A percentile compares a stretch with the other conserved stretches of the same genome.
Evolutionary conservation across 768 basidiomycete genomes (phyloP).

Genomic region (Neoboletus brunneissimus): DNA sequence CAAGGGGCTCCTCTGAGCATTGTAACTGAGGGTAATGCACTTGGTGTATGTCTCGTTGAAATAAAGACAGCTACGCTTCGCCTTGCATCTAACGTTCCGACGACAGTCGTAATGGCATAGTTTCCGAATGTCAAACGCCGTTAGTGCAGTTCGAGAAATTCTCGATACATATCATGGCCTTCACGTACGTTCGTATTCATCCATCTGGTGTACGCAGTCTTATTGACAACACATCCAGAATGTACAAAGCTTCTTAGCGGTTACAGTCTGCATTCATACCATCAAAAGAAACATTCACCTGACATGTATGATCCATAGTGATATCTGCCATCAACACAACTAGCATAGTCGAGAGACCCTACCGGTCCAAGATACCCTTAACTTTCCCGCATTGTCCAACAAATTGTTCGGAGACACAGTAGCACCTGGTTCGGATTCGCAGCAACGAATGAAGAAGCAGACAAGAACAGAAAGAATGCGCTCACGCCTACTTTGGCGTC

Average conservation of each 20-base stretch:
- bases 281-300: not conserved
- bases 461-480: slow-evolving; percentile 80
- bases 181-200: slow-evolving; percentile 59
- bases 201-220: not conserved
- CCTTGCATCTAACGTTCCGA: slow-evolving; percentile 76
- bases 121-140: slow-evolving; percentile 82
- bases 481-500: slow-evolving; percentile 67
- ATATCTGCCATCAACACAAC: slow-evolving; percentile 74
- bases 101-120: slow-evolving; percentile 83
- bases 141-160: slow-evolving; percentile 79
- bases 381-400: slow-evolving; percentile 68
- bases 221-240: slow-evolving; percentile 42
- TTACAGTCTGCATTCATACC: slow-evolving; percentile 43
- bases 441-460: slow-evolving; percentile 68
- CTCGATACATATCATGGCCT: slow-evolving; percentile 64
- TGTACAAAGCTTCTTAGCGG: slow-evolving; percentile 88
- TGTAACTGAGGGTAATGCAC: slow-evolving; percentile 68
- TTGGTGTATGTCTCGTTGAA: not conserved
- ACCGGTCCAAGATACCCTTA: slow-evolving; percentile 73
- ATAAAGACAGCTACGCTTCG: slow-evolving; percentile 65
- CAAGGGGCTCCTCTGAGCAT: slow-evolving; percentile 74
- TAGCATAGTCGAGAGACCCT: slow-evolving; percentile 57
- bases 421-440: slow-evolving; percentile 72
- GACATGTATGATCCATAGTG: slow-evolving; percentile 41
- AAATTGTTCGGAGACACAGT: slow-evolving; percentile 64